Percentiles rank a stretch among this genome's conserved stretches.
phyloP scores from a whole-genome alignment of 2,329 filamentous ascomycete species.

The Tolypocladium ovalisporum region DNA sequence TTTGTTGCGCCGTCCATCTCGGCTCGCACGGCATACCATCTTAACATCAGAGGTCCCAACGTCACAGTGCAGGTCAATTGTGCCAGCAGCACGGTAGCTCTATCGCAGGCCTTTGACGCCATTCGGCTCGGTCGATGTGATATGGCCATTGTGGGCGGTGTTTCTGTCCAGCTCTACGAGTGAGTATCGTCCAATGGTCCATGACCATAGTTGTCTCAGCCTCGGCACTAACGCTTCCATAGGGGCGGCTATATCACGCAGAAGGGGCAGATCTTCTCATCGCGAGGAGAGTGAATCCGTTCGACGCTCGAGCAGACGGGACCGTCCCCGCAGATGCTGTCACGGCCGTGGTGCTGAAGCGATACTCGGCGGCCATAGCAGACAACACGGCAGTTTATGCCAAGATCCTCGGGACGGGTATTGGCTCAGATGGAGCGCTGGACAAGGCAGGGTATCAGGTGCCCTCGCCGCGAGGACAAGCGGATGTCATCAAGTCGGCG shows the following conservation, averaged over 20 bases:
- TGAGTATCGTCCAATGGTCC: not conserved
- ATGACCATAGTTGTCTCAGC: not conserved
- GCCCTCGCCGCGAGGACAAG: slow-evolving; percentile 5
- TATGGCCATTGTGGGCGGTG: slow-evolving; percentile 3
- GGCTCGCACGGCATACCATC: slow-evolving; percentile 5
- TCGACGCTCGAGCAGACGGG: slow-evolving; percentile 4
- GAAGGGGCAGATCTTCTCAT: slow-evolving; percentile 3
- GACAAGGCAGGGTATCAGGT: slow-evolving; percentile 7
- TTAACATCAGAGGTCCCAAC: slow-evolving; percentile 4
- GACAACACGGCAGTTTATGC: slow-evolving; percentile 3
- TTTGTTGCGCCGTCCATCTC: slow-evolving; percentile 5
- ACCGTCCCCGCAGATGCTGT: slow-evolving; percentile 4
- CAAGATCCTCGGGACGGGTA: slow-evolving; percentile 4
- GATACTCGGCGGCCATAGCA: not conserved
- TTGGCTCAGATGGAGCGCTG: slow-evolving; percentile 4
- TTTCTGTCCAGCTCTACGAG: slow-evolving; percentile 5
- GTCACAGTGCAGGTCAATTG: slow-evolving; percentile 4
- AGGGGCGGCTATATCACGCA: slow-evolving; percentile 4
- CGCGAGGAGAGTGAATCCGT: slow-evolving; percentile 5
- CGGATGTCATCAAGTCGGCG: slow-evolving; percentile 5
- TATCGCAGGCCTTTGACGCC: slow-evolving; percentile 1
- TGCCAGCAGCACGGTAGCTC: slow-evolving; percentile 2
- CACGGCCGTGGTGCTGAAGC: slow-evolving; percentile 2
- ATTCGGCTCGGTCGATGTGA: slow-evolving; percentile 4
- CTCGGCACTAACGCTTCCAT: not conserved